Evolutionary conservation across 176 grass and related monocot species (phyloP).

Genomic region (Aegilops sharonensis): DNA sequence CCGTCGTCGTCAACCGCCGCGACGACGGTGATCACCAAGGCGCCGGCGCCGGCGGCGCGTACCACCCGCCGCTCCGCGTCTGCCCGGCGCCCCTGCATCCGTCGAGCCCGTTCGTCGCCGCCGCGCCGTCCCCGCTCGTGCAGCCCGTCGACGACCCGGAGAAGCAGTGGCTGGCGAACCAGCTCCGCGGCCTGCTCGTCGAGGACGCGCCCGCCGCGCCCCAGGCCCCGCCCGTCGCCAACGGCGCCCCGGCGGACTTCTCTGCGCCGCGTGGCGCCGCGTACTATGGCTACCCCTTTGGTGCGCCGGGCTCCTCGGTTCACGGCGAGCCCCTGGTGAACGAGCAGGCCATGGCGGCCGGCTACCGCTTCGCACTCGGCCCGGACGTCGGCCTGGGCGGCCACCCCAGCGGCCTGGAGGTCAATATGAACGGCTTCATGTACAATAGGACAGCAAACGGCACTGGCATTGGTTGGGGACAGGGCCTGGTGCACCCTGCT

Average conservation of each 20-base stretch:
- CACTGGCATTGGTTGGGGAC: constrained; percentile 27
- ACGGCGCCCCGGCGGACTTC: neutral
- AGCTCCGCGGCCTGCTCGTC: constrained; percentile 34
- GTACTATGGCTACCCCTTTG: constrained; percentile 21
- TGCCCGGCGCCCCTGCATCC: constrained; percentile 16
- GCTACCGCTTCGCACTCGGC: constrained; percentile 5
- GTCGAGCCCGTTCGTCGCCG: constrained; percentile 21
- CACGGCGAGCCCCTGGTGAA: neutral
- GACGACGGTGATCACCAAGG: constrained; percentile 29
- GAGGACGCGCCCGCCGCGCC: constrained; percentile 14
- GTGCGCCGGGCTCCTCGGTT: constrained; percentile 28
- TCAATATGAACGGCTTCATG: constrained; percentile 9
- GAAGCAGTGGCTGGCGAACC: constrained; percentile 14
- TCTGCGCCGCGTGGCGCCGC: neutral
- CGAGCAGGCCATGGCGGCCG: constrained; percentile 27
- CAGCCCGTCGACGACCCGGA: constrained; percentile 15
- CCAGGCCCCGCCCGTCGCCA: neutral
- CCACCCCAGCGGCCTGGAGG: constrained; percentile 7
- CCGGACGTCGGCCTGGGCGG: constrained; percentile 29
- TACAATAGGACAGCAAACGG: constrained; percentile 33
- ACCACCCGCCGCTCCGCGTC: neutral
- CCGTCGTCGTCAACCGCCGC: constrained; percentile 26
- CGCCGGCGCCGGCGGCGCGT: neutral
- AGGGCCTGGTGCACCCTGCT: constrained; percentile 37
- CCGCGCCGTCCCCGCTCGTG: constrained; percentile 2